Percentiles rank a stretch among this genome's conserved stretches.
phyloP scores from a whole-genome alignment of 2,329 filamentous ascomycete genomes.

The Calonectria multiphialidica region DNA sequence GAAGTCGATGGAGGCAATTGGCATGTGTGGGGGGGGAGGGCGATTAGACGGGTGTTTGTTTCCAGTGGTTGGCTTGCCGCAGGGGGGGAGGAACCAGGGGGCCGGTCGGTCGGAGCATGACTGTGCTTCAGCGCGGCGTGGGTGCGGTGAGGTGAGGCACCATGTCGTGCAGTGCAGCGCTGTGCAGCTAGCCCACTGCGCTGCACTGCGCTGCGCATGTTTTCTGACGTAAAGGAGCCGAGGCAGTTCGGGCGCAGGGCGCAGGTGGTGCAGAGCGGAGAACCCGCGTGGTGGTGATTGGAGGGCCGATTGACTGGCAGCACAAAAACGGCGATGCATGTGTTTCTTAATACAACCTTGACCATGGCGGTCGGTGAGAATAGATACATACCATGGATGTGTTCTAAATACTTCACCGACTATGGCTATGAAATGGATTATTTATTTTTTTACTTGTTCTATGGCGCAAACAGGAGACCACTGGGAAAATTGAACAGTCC shows the following conservation, averaged over 20 bases:
- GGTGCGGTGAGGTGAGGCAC: neutral
- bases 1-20: neutral
- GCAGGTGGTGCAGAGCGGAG: constrained; percentile 23
- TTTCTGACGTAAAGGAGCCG: constrained; percentile 26
- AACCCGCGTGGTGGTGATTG: neutral
- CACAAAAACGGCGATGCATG: neutral
- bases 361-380: neutral
- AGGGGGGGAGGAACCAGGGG: neutral
- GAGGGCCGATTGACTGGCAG: neutral
- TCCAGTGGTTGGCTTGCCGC: neutral
- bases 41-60: neutral
- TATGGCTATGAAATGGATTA: no score
- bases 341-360: neutral
- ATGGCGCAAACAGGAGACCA: no score
- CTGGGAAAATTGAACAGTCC: neutral
- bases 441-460: neutral
- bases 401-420: neutral
- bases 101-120: neutral
- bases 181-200: no score
- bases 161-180: neutral
- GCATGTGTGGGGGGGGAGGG: neutral
- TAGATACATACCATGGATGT: neutral
- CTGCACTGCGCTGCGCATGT: neutral
- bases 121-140: neutral
- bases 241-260: constrained; percentile 39